Evolutionary conservation across 2,329 filamentous ascomycete genomes (phyloP).

Genomic region (Pseudopyrenochaeta lycopersici): DNA sequence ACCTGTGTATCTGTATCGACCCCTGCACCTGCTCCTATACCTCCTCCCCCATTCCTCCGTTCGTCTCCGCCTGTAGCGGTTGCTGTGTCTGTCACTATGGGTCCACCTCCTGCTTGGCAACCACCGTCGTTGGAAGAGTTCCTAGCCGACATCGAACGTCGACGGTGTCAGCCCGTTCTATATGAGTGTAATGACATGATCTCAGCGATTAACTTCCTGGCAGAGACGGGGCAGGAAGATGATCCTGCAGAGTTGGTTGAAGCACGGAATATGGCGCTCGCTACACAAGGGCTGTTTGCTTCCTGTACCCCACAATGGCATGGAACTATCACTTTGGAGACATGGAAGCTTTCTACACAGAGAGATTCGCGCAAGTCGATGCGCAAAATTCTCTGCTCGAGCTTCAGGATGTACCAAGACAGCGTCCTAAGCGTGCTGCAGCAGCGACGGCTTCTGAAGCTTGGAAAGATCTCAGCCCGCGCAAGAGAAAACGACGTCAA

Average conservation of each 20-base stretch:
- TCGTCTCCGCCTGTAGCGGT: constrained; percentile 13
- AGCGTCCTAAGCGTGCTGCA: constrained; percentile 5
- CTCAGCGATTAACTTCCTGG: constrained; percentile 16
- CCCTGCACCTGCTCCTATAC: constrained; percentile 15
- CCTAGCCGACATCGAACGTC: constrained; percentile 8
- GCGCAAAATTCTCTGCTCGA: constrained; percentile 13
- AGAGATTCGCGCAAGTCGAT: constrained; percentile 19
- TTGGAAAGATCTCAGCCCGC: constrained; percentile 5
- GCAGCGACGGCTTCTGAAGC: constrained; percentile 3
- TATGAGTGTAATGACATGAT: constrained; percentile 20
- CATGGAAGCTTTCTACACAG: constrained; percentile 20
- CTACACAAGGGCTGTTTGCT: constrained; percentile 13
- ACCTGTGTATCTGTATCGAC: constrained; percentile 16
- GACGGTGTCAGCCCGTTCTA: constrained; percentile 14
- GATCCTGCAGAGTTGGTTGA: constrained; percentile 8
- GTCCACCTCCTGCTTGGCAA: constrained; percentile 10
- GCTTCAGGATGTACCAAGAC: not conserved
- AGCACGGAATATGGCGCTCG: constrained; percentile 13
- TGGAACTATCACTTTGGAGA: constrained; percentile 26
- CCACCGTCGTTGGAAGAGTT: constrained; percentile 16
- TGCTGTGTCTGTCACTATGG: constrained; percentile 10
- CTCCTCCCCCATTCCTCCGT: constrained; percentile 3
- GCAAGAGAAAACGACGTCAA: not conserved
- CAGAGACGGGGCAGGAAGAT: constrained; percentile 16
- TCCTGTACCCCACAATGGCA: constrained; percentile 20